Base-by-base conservation (phyloP, 805 yeast species). In the Saccharomycopsis selenospora region DNA sequence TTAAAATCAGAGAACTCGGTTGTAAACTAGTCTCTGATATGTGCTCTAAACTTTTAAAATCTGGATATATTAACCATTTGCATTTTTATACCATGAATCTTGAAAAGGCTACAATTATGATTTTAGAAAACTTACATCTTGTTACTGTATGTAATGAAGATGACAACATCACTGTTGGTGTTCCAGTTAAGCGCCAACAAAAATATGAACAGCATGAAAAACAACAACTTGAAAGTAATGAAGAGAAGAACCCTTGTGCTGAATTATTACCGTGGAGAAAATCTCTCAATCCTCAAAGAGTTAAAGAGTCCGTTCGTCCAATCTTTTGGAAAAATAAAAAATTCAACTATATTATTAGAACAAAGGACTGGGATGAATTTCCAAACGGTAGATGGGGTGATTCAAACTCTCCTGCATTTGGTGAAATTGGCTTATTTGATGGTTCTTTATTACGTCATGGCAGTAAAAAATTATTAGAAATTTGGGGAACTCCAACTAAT, bases 371-470 rank as follows among this genome's bases (percentile, higher is more conserved):
- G 89, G 99, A 93, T 67, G 99, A 93, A 65, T 93, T 91, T 61
- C 99, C 99, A 45, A 93, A 91, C 65, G 99, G 99, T 52, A 76
- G 99, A 69, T 93, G 96, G 90, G 99, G 99, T 59, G 97, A 93
- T 64, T 86, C 97, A 2, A 74, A 95, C 51, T 93, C 98, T 40
- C 99, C 99, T 3, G 98, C 98, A 1, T 90, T 85, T 67, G 96
- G 95, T 59, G 95, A 86, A 55, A 73, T 89, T 50, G 96, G 87
- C 62, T 73, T 85, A 46, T 82, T 81, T 57, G 93, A 91, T 18
- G 77, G 88, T 29, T 80, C 83, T 23, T 70, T 89, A 60, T 77
- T 90, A 57, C 78, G 95, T 65, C 95, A 88, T 64, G 78, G 90
- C 2, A 81, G 87, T 3, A 80, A 82, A 53, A 82, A 80, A 63